Evolutionary conservation across 208 protist genomes (phyloP), one percentile per base, ranked within the genome.

Genomic region (Trypanosoma cruzi): DNA sequence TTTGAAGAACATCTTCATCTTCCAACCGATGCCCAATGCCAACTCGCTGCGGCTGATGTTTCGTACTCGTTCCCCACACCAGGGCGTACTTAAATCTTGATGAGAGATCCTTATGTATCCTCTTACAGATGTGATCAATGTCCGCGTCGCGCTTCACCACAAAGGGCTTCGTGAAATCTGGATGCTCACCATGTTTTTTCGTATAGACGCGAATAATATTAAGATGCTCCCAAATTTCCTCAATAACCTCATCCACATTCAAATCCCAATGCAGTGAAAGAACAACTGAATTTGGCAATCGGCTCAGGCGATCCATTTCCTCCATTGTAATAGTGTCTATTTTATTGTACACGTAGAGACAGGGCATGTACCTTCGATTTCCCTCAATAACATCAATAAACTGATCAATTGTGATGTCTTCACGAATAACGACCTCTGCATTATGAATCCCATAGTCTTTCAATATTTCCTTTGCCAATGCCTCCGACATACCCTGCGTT

Each of bases 351-450:
- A 97, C 90, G 68, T 98, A 96, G 37, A 97, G 75, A 71, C 94
- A 98, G 24, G 94, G 92, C 86, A 98, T 95, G 73, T 96, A 96
- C 80, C 81, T 92, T 36, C 97, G 79, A 74, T 99, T 99, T 3
- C 97, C 98, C 72, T 98, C 95, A 58, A 99, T 95, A 11, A 98
- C 96, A 76, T 99, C 98, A 80, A 99, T 99, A 57, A 99, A 95
- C 68, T 99, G 86, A 75, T 99, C 98, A 22, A 99, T 84, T 4
- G 97, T 99, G 53, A 92, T 90, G 76, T 99, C 98, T 52, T 98
- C 93, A 37, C 96, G 86, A 8, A 99, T 71, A n/a, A 96, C 59
- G 10, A 99, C 92, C 26, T 99, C 98, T 1, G 95, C 96, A 82
- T 99, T 98, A 75, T 97, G 85, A 53, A 99, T 99, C 29, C 97